phyloP scores from a whole-genome alignment of 2,329 filamentous ascomycete species.

The Alternaria ventricosa region DNA sequence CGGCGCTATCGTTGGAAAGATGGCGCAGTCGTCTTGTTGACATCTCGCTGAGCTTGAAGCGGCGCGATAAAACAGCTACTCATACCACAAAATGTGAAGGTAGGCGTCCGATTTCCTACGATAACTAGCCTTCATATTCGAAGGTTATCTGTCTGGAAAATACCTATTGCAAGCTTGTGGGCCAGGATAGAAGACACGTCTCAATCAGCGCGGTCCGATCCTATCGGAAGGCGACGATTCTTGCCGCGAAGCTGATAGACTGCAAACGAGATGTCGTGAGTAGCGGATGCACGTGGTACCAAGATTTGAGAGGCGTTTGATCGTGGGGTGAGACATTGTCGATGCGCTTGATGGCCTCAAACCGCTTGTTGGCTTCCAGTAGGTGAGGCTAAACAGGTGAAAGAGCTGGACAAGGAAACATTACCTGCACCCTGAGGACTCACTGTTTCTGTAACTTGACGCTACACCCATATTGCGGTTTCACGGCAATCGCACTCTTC shows the following conservation, averaged over 20 bases:
- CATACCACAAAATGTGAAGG: neutral
- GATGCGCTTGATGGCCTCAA: constrained; percentile 12
- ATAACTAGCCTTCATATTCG: neutral
- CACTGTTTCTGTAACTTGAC: neutral
- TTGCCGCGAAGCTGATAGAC: neutral
- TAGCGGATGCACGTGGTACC: neutral
- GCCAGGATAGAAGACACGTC: neutral
- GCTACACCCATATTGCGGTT: neutral
- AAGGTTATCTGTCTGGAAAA: neutral
- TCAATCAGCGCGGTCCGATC: neutral
- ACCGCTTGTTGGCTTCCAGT: constrained; percentile 6
- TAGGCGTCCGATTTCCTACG: neutral
- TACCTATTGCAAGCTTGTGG: neutral
- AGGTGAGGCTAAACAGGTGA: constrained; percentile 1
- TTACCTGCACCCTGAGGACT: neutral
- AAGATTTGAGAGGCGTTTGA: neutral
- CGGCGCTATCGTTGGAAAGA: neutral
- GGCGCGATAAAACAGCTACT: neutral
- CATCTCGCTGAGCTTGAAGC: neutral
- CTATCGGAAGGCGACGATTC: neutral
- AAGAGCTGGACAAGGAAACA: constrained; percentile 1
- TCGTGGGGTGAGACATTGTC: neutral
- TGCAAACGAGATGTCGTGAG: neutral
- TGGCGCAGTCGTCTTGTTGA: neutral
- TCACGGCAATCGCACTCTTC: neutral